Base-by-base conservation (phyloP, 2,329 filamentous ascomycete species). In the Xylaria hypoxylon region DNA sequence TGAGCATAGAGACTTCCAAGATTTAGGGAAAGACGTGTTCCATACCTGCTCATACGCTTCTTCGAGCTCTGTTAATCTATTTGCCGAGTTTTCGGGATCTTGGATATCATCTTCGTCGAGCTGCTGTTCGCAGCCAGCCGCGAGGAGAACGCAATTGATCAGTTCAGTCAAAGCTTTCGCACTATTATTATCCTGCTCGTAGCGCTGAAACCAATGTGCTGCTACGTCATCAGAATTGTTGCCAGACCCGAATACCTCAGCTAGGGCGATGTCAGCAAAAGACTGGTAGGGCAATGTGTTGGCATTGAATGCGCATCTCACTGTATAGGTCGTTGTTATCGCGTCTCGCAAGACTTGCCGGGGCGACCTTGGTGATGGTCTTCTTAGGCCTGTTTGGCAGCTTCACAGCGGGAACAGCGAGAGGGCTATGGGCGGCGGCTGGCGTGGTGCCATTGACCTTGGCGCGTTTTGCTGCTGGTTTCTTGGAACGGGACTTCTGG, bases 71-170 rank as follows among this genome's bases (percentile, higher is more conserved):
- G 86, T 84, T 51, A 99, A 82, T 75, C 89, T 90, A 75, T 89
- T 90, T 19, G 92, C 88, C 53, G 91, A 92, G 75, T 96, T 94
- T 77, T 99, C 96, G 7, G 93, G 89, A 77, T 99, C 95, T 71
- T 90, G 89, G 70, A 97, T 92, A 77, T 98, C 94, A 76, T 96
- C 90, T 44, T 88, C 86, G 10, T 90, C 91, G 61, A 99, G 88
- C 71, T 91, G 87, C 60, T 92, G 84, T 61, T 93, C 88, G 77
- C 94, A 97, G 33, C 96, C 96, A 19, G 94, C 89, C 68, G 92
- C 87, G 74, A 87, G 86, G 42, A 92, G 79, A 40, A 91, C 85
- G 70, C 89, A 90, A 78, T 91, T 91, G 72, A 92, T 85, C 61
- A 91, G 80, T 55, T 90, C 88, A 17, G 85, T 84, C 69, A 90